Conservation (phyloP, 139 green algal genomes). For the Mychonastes homosphaera region DNA sequence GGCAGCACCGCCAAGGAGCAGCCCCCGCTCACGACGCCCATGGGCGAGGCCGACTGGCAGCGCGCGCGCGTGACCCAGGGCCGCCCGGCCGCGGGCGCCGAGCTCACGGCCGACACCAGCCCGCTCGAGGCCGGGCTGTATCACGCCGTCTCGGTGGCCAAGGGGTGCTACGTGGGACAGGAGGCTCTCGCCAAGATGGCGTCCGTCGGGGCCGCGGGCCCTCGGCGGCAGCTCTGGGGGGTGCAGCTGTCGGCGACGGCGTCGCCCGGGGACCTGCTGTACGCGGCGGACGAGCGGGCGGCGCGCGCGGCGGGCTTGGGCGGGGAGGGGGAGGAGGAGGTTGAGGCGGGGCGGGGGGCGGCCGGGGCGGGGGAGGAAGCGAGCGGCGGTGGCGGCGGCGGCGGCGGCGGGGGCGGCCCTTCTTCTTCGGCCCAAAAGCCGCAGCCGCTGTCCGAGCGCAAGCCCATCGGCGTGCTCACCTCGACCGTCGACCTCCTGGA, state of each 20-base stretch:
- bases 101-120: constrained; percentile 57
- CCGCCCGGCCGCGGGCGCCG: constrained; percentile 36
- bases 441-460: too few species aligned
- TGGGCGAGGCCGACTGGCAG: constrained; percentile 64
- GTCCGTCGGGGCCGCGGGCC: too few species aligned
- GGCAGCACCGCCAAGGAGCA: too few species aligned
- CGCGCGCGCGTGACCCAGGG: constrained; percentile 47
- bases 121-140: constrained; percentile 69
- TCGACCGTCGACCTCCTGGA: constrained; percentile 19
- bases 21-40: too few species aligned
- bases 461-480: constrained; percentile 18
- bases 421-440: too few species aligned
- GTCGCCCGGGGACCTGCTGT: constrained; percentile 25
- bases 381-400: too few species aligned
- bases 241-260: constrained; percentile 31
- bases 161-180: constrained; percentile 50
- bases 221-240: constrained; percentile 57
- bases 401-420: too few species aligned
- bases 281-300: too few species aligned
- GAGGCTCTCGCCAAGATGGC: constrained; percentile 60
- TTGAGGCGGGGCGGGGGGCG: neutral
- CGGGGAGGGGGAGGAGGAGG: too few species aligned
- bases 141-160: constrained; percentile 52
- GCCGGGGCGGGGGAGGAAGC: too few species aligned
- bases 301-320: too few species aligned